These are phyloP conservation scores for Waltergamsia citrina DNA, from an alignment of 2,329 filamentous ascomycete species.

Conservation along the genomic window DNA sequence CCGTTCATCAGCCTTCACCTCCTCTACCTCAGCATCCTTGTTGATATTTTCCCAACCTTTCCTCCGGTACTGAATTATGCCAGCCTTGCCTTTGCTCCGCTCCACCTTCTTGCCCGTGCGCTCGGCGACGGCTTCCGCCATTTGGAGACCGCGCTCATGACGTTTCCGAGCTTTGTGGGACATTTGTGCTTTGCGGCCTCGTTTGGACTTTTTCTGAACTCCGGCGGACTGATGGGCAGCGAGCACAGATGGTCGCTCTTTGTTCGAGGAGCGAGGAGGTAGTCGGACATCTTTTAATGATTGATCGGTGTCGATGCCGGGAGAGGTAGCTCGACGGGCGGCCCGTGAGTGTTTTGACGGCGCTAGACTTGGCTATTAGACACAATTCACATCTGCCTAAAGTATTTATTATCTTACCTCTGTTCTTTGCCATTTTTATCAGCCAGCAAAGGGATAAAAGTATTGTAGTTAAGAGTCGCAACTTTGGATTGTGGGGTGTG, in stretches of 20 bases:
- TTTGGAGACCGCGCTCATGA: slow-evolving; percentile 47
- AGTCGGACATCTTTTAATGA: slow-evolving; percentile 52
- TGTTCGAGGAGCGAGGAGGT: slow-evolving; percentile 29
- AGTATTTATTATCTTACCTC: slow-evolving; percentile 10
- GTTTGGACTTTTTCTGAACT: slow-evolving; percentile 63
- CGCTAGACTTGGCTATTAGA: slow-evolving; percentile 26
- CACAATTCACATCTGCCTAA: background rate
- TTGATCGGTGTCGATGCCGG: slow-evolving; percentile 62
- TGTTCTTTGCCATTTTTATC: slow-evolving; percentile 23
- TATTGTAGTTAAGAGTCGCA: slow-evolving; percentile 1
- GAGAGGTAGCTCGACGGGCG: slow-evolving; percentile 62
- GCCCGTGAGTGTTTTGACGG: slow-evolving; percentile 64
- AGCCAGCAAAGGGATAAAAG: too few species aligned
- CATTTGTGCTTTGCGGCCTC: slow-evolving; percentile 40
- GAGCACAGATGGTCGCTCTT: slow-evolving; percentile 54
- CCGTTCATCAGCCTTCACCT: slow-evolving; percentile 13
- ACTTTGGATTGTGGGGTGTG: too few species aligned
- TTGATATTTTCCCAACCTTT: slow-evolving; percentile 53
- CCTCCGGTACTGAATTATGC: slow-evolving; percentile 35
- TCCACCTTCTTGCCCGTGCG: slow-evolving; percentile 46
- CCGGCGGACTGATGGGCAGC: slow-evolving; percentile 58
- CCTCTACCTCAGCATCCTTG: slow-evolving; percentile 20
- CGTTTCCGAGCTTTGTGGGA: slow-evolving; percentile 46
- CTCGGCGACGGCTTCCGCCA: slow-evolving; percentile 50
- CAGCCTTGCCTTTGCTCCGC: slow-evolving; percentile 41